Percentiles rank a stretch among this genome's conserved stretches.
phyloP scores from a whole-genome alignment of 2,329 filamentous ascomycete genomes.

The Neopestalotiopsis sp. region DNA sequence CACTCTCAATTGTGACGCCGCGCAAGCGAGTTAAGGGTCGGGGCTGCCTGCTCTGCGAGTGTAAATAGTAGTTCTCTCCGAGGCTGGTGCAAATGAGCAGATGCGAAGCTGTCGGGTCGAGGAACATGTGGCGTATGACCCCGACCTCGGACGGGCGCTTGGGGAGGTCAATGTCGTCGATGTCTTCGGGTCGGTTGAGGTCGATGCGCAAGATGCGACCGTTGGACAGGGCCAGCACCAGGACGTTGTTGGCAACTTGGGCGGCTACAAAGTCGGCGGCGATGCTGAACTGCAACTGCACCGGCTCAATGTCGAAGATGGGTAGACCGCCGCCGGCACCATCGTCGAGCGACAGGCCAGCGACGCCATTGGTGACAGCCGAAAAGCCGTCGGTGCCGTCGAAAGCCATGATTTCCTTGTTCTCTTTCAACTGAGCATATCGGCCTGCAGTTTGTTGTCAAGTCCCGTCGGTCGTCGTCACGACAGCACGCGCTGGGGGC shows the following conservation, averaged over 20 bases:
- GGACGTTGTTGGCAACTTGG: constrained; percentile 96
- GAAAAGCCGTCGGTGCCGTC: constrained; percentile 22
- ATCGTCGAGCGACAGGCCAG: constrained; percentile 57
- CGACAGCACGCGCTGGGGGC: neutral
- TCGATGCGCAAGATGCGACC: constrained; percentile 94
- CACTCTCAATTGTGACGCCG: constrained; percentile 83
- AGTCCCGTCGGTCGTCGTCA: neutral
- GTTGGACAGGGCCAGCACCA: constrained; percentile 89
- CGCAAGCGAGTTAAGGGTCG: constrained; percentile 82
- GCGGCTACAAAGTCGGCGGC: constrained; percentile 95
- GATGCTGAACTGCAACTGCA: constrained; percentile 92
- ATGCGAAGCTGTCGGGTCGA: constrained; percentile 95
- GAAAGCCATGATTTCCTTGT: constrained; percentile 15
- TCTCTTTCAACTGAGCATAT: constrained; percentile 15
- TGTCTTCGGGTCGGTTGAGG: constrained; percentile 89
- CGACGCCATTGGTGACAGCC: constrained; percentile 50
- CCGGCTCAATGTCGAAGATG: constrained; percentile 93
- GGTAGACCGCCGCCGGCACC: constrained; percentile 69
- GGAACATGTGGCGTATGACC: constrained; percentile 93
- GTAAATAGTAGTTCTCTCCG: constrained; percentile 97
- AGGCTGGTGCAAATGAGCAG: constrained; percentile 88
- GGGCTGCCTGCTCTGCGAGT: constrained; percentile 90
- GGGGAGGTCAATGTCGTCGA: constrained; percentile 96
- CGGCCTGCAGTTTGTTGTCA: neutral
- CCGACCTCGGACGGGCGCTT: constrained; percentile 91